Base-by-base conservation (phyloP, 2,329 filamentous ascomycete genomes). In the Penicillium sp. region DNA sequence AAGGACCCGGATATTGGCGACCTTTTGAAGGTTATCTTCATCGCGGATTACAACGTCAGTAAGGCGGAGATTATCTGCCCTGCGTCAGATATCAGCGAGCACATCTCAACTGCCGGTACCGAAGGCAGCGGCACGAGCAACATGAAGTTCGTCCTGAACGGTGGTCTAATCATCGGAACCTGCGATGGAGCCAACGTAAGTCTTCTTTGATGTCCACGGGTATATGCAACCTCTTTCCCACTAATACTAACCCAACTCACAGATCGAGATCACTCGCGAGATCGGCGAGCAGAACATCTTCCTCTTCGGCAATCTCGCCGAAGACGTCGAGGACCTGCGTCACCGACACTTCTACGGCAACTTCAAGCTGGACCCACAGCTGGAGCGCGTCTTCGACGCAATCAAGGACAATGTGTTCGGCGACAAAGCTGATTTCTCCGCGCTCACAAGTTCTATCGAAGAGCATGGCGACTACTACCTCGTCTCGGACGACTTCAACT, bases 101-200 rank as follows among this genome's bases (percentile, higher is more conserved):
- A 99, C 75, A 99, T 99, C 71, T 97, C 94, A 2, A 99, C 94
- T 25, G 94, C 94, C 38, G 94, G 94, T 49, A 99, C 94, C 1
- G 94, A 99, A 68, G 86, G 85, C 27, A 86, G 82, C 63, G 93
- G 93, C 62, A 96, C 92, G 13, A 96, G 91, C 71, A 99, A 99
- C 85, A 99, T 99, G 94, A 99, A 99, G 78, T 99, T 99, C 75
- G 94, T 97, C 15, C 83, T 99, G 70, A 99, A 97, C 70, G 94
- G 94, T 63, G 94, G 94, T 63, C 82, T 99, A 61, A 96, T 99
- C 70, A 99, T 99, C 67, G 94, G 94, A 68, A 99, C 94, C 21
- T 97, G 93, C 73, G 94, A 99, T 70, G 94, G 94, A 72, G 94
- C 94, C 62, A 99, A 99, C 72, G 91, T 94, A 82, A 83, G 88